These are phyloP conservation scores for Begonia peltatifolia DNA, from an alignment of 306 rosid species.

Conservation along the genomic window DNA sequence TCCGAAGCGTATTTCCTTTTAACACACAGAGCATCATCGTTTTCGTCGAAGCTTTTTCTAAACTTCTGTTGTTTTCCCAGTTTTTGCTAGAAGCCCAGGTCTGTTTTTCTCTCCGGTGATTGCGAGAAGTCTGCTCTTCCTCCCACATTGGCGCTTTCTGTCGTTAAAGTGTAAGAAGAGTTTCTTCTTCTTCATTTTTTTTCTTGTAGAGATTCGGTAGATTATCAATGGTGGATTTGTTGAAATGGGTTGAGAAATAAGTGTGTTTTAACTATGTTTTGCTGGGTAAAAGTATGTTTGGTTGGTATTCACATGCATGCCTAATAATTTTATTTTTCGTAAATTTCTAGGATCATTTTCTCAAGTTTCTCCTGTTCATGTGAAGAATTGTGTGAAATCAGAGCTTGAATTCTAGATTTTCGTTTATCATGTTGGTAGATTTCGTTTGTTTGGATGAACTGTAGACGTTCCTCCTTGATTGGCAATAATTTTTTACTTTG, in stretches of 20 bases:
- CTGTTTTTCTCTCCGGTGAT: neutral
- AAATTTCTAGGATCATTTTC: too few species aligned
- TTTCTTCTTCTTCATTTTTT: neutral
- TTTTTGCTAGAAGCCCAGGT: slow-evolving; percentile 1
- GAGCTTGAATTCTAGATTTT: too few species aligned
- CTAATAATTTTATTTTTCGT: too few species aligned
- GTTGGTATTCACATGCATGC: neutral
- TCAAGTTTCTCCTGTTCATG: neutral
- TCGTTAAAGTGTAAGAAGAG: slow-evolving; percentile 19
- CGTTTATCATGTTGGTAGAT: neutral
- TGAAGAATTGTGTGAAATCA: too few species aligned
- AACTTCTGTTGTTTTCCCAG: slow-evolving; percentile 5
- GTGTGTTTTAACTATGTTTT: neutral
- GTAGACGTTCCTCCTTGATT: neutral
- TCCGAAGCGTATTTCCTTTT: neutral
- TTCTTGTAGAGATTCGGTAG: neutral
- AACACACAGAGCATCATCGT: slow-evolving; percentile 11
- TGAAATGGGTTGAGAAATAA: neutral
- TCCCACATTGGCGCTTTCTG: slow-evolving; percentile 24
- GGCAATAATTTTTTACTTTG: neutral
- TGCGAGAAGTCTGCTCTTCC: neutral
- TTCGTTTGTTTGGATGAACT: neutral
- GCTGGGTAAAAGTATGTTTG: neutral
- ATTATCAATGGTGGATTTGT: neutral
- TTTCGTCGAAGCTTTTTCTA: slow-evolving; percentile 21